Evolutionary conservation across 345 rosid genomes (phyloP), one percentile per base, ranked within the genome.

Genomic region (Corymbia maculata): DNA sequence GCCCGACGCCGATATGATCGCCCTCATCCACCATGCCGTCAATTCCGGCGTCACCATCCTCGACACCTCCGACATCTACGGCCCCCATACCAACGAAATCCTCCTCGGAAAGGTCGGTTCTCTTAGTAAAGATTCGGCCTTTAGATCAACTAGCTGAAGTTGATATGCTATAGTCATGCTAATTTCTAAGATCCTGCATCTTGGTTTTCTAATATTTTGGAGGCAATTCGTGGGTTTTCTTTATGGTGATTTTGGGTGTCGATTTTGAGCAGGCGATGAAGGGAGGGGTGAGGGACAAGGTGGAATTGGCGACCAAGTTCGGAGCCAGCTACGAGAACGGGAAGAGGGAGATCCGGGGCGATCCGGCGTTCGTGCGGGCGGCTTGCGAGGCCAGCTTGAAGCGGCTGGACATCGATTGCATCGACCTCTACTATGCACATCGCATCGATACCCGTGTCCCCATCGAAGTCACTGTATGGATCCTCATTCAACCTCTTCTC

Each of bases 351-450:
- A 36, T 93, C 16, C 88, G 89, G 8, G 98, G 96, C 10, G 96
- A 94, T 87, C 96, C 98, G 4, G 91, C 91, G 51, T 93, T 94
- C 87, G 95, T 93, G 5, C 90, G 96, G 82, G 89, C 91, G 52
- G 92, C 95, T 86, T 94, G 96, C 79, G 96, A 94, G 87, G 95
- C 88, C 22, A 95, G 96, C 86, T 92, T 95, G 93, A 94, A 89
- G 85, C 91, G 96, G 85, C 95, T 95, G 86, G 91, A 90, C 9
- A 91, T 93, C 86, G 90, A 88, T 45, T 94, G 80, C 53, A 91
- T 95, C 88, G 96, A 94, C 90, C 98, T 95, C 61, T 95, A 93
- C 89, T 94, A 95, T 86, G 96, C 93, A 86, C 96, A 95, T 86
- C 90, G 95, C 9, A 86, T 94, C 32, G 96, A 95, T 64, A 94